Conservation (phyloP, 75 land plant genomes). For the Selaginella tamariscina region DNA sequence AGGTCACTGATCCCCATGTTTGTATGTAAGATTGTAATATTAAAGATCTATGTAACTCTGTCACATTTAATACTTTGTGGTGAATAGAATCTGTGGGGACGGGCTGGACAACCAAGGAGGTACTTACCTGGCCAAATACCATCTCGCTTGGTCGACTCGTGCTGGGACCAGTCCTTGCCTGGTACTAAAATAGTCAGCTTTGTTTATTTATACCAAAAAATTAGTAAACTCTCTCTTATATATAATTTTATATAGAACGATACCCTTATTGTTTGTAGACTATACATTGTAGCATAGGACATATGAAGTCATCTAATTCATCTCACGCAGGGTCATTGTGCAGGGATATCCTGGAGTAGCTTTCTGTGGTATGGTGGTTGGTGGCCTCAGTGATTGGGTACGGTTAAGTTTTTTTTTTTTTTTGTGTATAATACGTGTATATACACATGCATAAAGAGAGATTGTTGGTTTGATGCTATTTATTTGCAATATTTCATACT, state of each 20-base stretch:
- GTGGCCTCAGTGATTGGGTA: conserved; percentile 96
- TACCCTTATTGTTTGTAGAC: conserved; percentile 10
- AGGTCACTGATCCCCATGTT: too few species aligned
- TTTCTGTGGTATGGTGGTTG: conserved; percentile 53
- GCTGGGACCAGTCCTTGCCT: conserved; percentile 78
- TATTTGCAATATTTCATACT: neutral
- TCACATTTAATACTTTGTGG: too few species aligned
- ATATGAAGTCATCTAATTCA: neutral
- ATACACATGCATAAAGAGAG: neutral
- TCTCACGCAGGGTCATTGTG: conserved; percentile 64
- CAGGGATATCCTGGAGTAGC: conserved; percentile 51
- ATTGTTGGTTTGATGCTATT: neutral
- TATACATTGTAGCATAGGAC: neutral
- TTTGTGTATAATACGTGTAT: neutral
- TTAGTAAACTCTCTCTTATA: too few species aligned
- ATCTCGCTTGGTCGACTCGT: conserved; percentile 59
- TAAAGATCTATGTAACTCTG: too few species aligned
- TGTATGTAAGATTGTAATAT: too few species aligned
- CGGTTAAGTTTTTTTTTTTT: conserved; percentile 16
- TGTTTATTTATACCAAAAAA: conserved; percentile 1
- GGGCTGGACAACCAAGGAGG: conserved; percentile 31
- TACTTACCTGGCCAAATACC: conserved; percentile 73
- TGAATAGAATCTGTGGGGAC: too few species aligned
- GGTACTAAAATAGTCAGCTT: too few species aligned
- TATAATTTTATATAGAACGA: too few species aligned